Percentiles rank a stretch among this genome's conserved stretches.
These are phyloP conservation scores for Paramecium tetraurelia DNA, from an alignment of 73 alveolate species.

Conservation along the genomic window DNA sequence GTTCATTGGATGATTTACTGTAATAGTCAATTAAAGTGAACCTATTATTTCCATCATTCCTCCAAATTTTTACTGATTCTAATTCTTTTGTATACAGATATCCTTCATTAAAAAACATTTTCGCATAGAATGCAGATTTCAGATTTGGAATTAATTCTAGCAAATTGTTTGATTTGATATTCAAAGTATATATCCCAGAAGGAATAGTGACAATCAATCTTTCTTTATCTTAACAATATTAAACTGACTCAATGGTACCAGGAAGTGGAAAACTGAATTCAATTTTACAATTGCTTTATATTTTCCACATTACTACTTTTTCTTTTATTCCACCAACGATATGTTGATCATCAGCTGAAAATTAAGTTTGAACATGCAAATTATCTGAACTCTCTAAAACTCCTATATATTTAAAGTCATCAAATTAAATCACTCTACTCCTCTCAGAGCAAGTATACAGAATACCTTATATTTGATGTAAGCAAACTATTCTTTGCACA, in stretches of 20 bases:
- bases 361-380: no score
- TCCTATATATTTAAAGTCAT: not conserved
- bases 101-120: not conserved
- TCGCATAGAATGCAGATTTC: not conserved
- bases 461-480: not conserved
- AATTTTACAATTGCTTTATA: no score
- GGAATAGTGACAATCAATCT: not conserved
- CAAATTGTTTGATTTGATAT: not conserved
- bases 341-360: not conserved
- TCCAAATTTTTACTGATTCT: not conserved
- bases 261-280: not conserved
- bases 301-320: not conserved
- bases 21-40: not conserved
- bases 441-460: not conserved
- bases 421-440: not conserved
- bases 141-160: not conserved
- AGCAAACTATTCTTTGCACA: not conserved
- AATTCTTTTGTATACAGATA: not conserved
- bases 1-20: not conserved
- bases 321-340: not conserved
- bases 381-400: not conserved
- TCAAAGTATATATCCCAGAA: not conserved
- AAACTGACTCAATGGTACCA: not conserved
- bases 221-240: not conserved
- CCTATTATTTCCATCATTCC: not conserved